These are phyloP conservation scores for Hymenoscyphus occultus DNA, from an alignment of 2,329 filamentous ascomycete genomes.

Conservation along the genomic window DNA sequence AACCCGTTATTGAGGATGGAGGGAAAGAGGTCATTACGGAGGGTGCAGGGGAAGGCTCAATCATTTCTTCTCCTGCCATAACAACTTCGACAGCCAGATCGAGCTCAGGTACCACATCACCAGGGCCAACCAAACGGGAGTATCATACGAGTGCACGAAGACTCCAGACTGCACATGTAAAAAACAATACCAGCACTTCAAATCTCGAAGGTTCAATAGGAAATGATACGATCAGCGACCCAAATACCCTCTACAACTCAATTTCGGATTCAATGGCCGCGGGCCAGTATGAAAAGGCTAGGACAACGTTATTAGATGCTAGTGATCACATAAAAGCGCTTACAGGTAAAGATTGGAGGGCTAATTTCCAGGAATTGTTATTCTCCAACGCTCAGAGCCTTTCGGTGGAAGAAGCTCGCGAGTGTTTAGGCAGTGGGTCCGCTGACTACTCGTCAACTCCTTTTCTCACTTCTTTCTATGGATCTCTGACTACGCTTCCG, in stretches of 20 bases:
- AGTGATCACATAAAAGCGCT: conserved; percentile 16
- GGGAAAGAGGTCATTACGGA: conserved; percentile 27
- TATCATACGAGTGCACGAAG: conserved; percentile 18
- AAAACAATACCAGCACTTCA: not conserved
- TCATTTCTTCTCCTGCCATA: conserved; percentile 7
- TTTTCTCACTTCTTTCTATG: conserved; percentile 43
- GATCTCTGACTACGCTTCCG: conserved; percentile 33
- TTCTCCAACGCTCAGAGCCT: conserved; percentile 33
- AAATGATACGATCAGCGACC: not conserved
- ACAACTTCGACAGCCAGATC: conserved; percentile 6
- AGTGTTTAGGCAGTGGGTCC: conserved; percentile 39
- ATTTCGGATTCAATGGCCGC: conserved; percentile 14
- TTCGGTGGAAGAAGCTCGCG: conserved; percentile 34
- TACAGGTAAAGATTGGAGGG: conserved; percentile 25
- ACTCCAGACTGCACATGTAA: not conserved
- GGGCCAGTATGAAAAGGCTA: conserved; percentile 25
- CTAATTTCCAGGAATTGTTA: conserved; percentile 21
- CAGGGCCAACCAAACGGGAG: conserved; percentile 17
- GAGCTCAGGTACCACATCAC: not conserved
- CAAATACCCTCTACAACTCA: conserved; percentile 14
- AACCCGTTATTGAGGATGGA: conserved; percentile 34
- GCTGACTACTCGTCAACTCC: conserved; percentile 40
- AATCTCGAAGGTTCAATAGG: not conserved
- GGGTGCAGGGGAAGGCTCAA: not conserved
- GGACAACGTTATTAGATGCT: conserved; percentile 14